Evolutionary conservation across 1,139 yeast genomes (phyloP).

Genomic region (Candida tropicalis): DNA sequence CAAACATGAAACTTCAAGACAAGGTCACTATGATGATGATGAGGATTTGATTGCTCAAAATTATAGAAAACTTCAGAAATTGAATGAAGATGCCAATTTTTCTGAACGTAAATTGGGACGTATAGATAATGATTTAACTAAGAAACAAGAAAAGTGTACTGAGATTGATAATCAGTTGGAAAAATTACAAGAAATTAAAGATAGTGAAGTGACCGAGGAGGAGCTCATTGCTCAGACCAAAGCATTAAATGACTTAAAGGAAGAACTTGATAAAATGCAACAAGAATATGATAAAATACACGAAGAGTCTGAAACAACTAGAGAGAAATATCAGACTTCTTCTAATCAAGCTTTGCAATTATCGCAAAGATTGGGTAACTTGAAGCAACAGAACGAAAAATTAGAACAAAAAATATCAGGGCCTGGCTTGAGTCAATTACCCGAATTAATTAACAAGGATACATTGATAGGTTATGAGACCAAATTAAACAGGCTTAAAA

Average conservation of each 20-base stretch:
- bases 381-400: conserved; percentile 29
- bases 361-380: conserved; percentile 34
- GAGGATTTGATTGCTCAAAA: conserved; percentile 50
- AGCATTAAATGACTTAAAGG: conserved; percentile 31
- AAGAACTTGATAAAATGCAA: conserved; percentile 29
- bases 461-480: conserved; percentile 33
- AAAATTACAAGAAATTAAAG: conserved; percentile 16
- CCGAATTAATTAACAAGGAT: conserved; percentile 39
- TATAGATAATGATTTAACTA: conserved; percentile 34
- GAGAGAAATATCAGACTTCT: conserved; percentile 53
- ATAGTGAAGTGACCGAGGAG: conserved; percentile 11
- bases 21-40: conserved; percentile 50
- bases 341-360: conserved; percentile 60
- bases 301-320: conserved; percentile 40
- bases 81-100: conserved; percentile 51
- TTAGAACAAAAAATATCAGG: conserved; percentile 44
- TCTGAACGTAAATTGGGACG: conserved; percentile 51
- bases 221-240: conserved; percentile 28
- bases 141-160: conserved; percentile 20
- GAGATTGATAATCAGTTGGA: conserved; percentile 22
- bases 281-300: conserved; percentile 29
- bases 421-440: conserved; percentile 44
- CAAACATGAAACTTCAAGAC: conserved; percentile 50
- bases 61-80: conserved; percentile 48
- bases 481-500: conserved; percentile 27